Evolutionary conservation across 1,284 basidiomycete species (phyloP).

Genomic region (Gomphus sp.): DNA sequence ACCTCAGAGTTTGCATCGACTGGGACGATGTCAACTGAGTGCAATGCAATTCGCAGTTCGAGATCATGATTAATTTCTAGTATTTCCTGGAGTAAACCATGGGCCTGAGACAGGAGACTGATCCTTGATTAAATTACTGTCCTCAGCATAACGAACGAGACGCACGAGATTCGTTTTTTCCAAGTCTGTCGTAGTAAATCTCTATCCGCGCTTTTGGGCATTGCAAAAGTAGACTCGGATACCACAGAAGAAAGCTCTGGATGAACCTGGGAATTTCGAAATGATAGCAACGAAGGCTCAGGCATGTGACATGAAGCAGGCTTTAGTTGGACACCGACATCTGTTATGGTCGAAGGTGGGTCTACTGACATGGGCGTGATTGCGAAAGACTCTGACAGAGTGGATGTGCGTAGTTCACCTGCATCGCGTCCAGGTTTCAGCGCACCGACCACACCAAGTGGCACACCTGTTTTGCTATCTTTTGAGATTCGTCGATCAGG

Average conservation of each 20-base stretch:
- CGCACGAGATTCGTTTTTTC: slow-evolving; percentile 2
- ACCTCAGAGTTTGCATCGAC: neutral
- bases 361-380: neutral
- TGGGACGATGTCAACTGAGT: neutral
- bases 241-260: neutral
- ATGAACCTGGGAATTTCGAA: neutral
- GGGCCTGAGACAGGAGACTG: neutral
- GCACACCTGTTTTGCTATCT: neutral
- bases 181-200: neutral
- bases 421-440: neutral
- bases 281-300: neutral
- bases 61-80: neutral
- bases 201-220: neutral
- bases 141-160: neutral
- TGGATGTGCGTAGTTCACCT: neutral
- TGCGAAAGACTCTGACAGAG: neutral
- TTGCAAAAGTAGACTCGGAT: neutral
- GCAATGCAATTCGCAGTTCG: neutral
- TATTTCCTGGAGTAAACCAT: neutral
- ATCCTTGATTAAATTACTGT: neutral
- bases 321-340: neutral
- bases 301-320: neutral
- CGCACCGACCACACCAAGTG: neutral
- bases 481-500: neutral
- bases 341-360: neutral